Evolutionary conservation across 345 rosid genomes (phyloP), one percentile per base, ranked within the genome.

Genomic region (Mercurialis annua): DNA sequence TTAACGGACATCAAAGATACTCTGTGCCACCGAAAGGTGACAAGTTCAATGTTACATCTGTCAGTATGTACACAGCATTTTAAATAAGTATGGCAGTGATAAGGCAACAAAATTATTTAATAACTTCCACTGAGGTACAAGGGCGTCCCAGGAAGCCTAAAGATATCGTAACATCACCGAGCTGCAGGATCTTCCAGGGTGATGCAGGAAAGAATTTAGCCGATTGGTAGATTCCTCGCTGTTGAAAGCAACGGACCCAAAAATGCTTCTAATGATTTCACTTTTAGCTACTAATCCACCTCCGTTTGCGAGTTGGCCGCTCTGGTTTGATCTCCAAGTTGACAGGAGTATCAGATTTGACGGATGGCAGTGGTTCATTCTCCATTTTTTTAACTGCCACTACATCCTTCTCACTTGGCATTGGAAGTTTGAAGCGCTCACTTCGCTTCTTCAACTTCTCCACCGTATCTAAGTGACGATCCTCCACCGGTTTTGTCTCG

Each of bases 401-500:
- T 24, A 77, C 61, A 63, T 86, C 97, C 73, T 89, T 89, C 67
- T 87, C 99, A 30, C 76, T 82, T 17, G 96, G 85, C 96, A 92
- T 82, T 29, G 99, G 99, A 71, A 91, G 89, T 79, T 88, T 94
- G 84, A 94, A 94, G 73, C 99, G 81, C 84, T 94, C 98, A 55
- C 99, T 94, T 58, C 99, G 86, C 75, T 94, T 94, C 88, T 94
- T 94, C 76, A 94, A 81, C 85, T 91, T 94, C 84, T 91, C 99
- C 23, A 94, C 92, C 0, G 98, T 94, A 76, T 91, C 96, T 48
- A 86, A 78, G 76, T 87, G 98, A 53, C 81, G 82, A 75, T 88
- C 90, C 70, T 89, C 92, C 30, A 66, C 29, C 27, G 83, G 84
- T 65, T 83, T 86, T 66, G 73, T 66, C 57, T 80, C 87, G 34